Conservation (phyloP, 202 grass and related monocot genomes). For the Digitaria exilis region DNA sequence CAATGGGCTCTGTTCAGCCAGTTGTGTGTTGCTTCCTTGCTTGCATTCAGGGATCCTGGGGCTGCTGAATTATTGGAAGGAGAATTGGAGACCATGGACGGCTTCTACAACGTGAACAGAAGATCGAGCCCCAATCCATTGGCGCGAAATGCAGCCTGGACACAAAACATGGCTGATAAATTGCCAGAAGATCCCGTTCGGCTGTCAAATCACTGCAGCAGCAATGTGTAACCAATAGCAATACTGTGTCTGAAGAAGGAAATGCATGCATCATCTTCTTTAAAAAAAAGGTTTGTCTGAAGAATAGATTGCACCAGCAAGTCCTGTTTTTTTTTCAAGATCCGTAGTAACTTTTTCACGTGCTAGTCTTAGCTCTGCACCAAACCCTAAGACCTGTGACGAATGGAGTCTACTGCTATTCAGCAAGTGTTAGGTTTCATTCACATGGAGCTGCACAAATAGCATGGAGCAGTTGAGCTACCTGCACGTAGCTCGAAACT, state of each 20-base stretch:
- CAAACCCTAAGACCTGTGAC: background rate
- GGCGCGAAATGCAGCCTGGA: conserved; percentile 13
- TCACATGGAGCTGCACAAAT: background rate
- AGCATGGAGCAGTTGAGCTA: background rate
- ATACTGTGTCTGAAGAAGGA: background rate
- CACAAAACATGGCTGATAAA: too few species aligned
- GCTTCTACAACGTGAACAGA: conserved; percentile 2
- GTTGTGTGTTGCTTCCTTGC: conserved; percentile 9
- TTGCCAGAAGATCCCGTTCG: too few species aligned
- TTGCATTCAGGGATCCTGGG: background rate
- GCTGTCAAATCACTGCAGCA: background rate
- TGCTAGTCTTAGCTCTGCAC: background rate
- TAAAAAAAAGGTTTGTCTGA: background rate
- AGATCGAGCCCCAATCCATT: background rate
- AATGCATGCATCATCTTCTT: too few species aligned
- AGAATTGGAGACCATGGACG: too few species aligned
- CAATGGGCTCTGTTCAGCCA: conserved; percentile 14
- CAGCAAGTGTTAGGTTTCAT: background rate
- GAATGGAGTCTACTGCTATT: background rate
- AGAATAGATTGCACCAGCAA: background rate
- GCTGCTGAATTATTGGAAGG: too few species aligned
- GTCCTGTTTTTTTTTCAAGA: conserved; percentile 3
- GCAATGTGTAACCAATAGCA: background rate
- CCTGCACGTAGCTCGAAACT: background rate
- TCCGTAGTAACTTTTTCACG: background rate